A percentile compares a stretch with the other conserved stretches of the same genome.
phyloP scores from a whole-genome alignment of 1,284 basidiomycete genomes.

The Austroboletus niveus region DNA sequence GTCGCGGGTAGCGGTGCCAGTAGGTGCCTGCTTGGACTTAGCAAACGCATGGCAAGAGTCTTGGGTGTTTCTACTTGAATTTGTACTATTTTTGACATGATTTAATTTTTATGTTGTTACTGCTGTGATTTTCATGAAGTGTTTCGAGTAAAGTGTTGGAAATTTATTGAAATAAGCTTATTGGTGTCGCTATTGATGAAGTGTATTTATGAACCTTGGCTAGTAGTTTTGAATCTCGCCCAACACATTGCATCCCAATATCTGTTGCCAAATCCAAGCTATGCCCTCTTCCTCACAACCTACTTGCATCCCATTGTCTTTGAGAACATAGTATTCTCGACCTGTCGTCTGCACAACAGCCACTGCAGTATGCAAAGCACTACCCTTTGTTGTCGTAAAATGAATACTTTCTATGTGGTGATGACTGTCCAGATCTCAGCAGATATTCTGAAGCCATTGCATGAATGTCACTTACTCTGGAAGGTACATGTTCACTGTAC shows the following conservation, averaged over 20 bases:
- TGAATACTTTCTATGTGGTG: conserved; percentile 76
- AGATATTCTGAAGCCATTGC: background rate
- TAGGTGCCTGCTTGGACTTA: too few relatives aligned
- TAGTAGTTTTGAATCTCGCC: background rate
- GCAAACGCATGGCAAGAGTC: too few relatives aligned
- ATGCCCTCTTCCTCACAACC: conserved; percentile 75
- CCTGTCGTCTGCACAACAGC: conserved; percentile 65
- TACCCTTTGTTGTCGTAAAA: conserved; percentile 43
- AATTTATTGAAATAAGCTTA: too few relatives aligned
- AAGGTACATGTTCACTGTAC: conserved; percentile 56
- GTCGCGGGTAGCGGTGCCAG: too few relatives aligned
- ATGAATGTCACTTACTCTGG: conserved; percentile 47
- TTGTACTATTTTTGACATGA: too few relatives aligned
- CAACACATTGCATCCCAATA: conserved; percentile 48
- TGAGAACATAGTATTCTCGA: conserved; percentile 64
- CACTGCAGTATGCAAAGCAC: conserved; percentile 55
- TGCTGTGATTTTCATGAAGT: too few relatives aligned
- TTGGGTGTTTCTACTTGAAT: too few relatives aligned
- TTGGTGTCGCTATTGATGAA: too few relatives aligned
- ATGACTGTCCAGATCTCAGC: conserved; percentile 43
- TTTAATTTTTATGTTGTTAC: too few relatives aligned
- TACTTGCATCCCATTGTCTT: conserved; percentile 72
- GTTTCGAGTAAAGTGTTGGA: too few relatives aligned
- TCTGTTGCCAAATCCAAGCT: conserved; percentile 53
- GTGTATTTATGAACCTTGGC: too few relatives aligned